Evolutionary conservation across 1,284 basidiomycete species (phyloP), one percentile per base, ranked within the genome.

Genomic region (Cystobasidiaceae sp.): DNA sequence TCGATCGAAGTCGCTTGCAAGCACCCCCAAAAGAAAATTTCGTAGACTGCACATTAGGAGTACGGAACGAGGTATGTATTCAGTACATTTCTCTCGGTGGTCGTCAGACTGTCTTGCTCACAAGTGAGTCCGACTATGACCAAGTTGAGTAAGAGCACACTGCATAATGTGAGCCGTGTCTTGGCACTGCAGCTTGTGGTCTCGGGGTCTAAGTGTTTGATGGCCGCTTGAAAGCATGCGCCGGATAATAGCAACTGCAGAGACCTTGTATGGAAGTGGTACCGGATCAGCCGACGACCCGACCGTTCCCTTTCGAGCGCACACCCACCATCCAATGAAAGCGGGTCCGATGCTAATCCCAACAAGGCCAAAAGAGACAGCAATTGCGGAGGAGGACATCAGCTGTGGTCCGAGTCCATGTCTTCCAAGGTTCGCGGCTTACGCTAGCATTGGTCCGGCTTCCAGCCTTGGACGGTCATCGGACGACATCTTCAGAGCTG

Each of bases 251-350:
- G 54, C 25, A 56, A 30, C 19, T 56, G 54, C 23, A 56, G 25
- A 21, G 54, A 56, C 54, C 54, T 56, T 37, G 2, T 39, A 4
- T 8, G n/a, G n/a, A n/a, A n/a, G n/a, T n/a, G n/a, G n/a, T n/a
- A n/a, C n/a, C n/a, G n/a, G n/a, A n/a, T n/a, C n/a, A n/a, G n/a
- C n/a, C n/a, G n/a, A n/a, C n/a, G n/a, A n/a, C n/a, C n/a, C n/a
- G n/a, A n/a, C n/a, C n/a, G n/a, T n/a, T n/a, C n/a, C n/a, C n/a
- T n/a, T n/a, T n/a, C n/a, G n/a, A n/a, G n/a, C n/a, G n/a, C n/a
- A n/a, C n/a, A n/a, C 54, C 33, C 37, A 56, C 54, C 54, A 56
- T 28, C 54, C 54, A 8, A 56, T 25, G 54, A 56, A 56, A 28
- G 54, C 27, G 30, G 54, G 54, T 27, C 54, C 54, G 5, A 56